Conservation (phyloP, 2,329 filamentous ascomycete species). For the Xylaria sp. region DNA sequence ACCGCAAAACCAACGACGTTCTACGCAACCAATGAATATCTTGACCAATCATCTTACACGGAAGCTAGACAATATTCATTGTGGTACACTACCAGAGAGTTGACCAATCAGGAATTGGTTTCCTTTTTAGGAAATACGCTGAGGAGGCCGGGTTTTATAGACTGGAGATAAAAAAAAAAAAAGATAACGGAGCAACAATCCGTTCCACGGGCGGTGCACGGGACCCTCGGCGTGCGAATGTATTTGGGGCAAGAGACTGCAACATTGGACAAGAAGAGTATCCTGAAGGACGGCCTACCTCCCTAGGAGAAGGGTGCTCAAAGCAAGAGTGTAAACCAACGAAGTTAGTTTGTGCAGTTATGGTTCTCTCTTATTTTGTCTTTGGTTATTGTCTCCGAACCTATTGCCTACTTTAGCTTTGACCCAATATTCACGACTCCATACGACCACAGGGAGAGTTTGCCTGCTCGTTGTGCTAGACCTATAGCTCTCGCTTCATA, state of each 20-base stretch:
- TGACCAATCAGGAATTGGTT: slow-evolving; percentile 32
- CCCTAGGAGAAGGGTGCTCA: no score
- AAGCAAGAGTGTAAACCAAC: no score
- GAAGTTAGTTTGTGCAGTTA: no score
- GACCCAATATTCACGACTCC: not conserved
- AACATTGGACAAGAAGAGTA: no score
- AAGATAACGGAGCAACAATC: not conserved
- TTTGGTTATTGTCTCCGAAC: not conserved
- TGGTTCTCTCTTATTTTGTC: no score
- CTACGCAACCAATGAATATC: not conserved
- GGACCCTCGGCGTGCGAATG: not conserved
- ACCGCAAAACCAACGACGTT: not conserved
- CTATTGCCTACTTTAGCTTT: not conserved
- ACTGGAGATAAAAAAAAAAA: slow-evolving; percentile 18
- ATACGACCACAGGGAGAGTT: no score
- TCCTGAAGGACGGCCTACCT: no score
- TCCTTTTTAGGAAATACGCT: slow-evolving; percentile 23
- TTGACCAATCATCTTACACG: slow-evolving; percentile 38
- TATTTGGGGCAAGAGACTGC: not conserved
- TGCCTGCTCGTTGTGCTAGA: no score
- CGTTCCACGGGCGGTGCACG: not conserved
- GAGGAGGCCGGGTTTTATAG: not conserved
- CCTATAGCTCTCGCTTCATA: not conserved
- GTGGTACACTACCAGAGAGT: not conserved
- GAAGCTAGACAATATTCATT: not conserved